Percentiles rank a stretch among this genome's conserved stretches.
Conservation (phyloP, 768 basidiomycete species). For the Tylopilus cervinicoccineus region DNA sequence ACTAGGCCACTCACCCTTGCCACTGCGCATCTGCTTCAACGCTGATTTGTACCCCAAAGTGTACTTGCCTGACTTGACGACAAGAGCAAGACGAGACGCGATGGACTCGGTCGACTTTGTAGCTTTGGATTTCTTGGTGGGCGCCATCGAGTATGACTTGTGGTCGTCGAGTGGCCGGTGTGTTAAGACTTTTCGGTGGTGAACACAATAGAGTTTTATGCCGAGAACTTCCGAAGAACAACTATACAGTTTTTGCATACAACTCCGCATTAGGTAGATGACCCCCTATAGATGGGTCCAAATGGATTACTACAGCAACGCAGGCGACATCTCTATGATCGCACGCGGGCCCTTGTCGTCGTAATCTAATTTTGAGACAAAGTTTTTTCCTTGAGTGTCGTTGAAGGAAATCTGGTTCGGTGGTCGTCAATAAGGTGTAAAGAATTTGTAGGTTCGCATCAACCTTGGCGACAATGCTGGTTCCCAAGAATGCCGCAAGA, state of each 20-base stretch:
- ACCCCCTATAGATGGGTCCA: constrained; percentile 2
- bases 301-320: constrained; percentile 46
- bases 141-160: constrained; percentile 65
- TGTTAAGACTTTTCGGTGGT: constrained; percentile 11
- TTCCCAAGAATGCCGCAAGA: constrained; percentile 75
- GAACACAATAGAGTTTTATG: constrained; percentile 13
- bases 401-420: constrained; percentile 63
- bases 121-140: constrained; percentile 93
- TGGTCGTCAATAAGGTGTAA: background rate
- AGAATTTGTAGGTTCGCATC: constrained; percentile 4
- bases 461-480: constrained; percentile 85
- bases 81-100: constrained; percentile 86
- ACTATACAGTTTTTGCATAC: constrained; percentile 29
- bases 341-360: constrained; percentile 66
- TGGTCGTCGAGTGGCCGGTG: constrained; percentile 12
- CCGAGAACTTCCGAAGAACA: constrained; percentile 13
- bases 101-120: constrained; percentile 93
- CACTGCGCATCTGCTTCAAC: constrained; percentile 95
- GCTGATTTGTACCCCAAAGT: constrained; percentile 96
- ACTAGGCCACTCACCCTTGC: constrained; percentile 76
- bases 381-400: constrained; percentile 62
- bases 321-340: constrained; percentile 75
- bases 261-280: constrained; percentile 18
- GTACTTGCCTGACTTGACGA: constrained; percentile 99
- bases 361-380: constrained; percentile 79